phyloP scores from a whole-genome alignment of 2,329 filamentous ascomycete species.

The Penicillium sp. region DNA sequence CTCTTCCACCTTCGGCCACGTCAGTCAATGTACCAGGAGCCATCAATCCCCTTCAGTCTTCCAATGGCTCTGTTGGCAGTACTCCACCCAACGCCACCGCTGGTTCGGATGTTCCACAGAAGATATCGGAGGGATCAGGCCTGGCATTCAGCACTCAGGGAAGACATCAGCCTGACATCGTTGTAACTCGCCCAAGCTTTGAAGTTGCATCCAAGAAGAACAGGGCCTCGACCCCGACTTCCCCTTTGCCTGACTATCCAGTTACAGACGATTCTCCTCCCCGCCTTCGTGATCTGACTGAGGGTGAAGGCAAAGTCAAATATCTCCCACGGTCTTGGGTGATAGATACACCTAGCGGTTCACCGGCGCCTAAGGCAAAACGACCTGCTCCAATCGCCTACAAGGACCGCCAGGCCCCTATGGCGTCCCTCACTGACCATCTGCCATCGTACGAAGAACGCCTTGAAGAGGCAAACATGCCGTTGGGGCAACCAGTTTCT shows the following conservation, averaged over 20 bases:
- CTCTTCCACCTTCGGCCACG: slow-evolving; percentile 5
- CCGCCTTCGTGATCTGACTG: slow-evolving; percentile 6
- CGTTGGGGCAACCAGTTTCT: background rate
- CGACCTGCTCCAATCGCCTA: background rate
- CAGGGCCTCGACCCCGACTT: background rate
- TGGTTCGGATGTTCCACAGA: no score
- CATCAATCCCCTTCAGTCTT: background rate
- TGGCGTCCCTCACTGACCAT: background rate
- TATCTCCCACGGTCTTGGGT: slow-evolving; percentile 9
- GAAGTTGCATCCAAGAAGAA: background rate
- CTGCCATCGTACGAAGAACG: slow-evolving; percentile 14
- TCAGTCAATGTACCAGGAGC: background rate
- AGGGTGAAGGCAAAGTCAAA: slow-evolving; percentile 9
- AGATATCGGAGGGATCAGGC: no score
- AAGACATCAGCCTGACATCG: background rate
- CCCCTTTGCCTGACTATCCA: background rate
- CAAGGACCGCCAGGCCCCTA: background rate
- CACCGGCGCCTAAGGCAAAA: background rate
- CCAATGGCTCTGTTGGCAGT: no score
- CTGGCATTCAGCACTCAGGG: no score
- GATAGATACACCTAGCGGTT: background rate
- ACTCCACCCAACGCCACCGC: no score
- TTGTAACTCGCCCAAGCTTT: background rate
- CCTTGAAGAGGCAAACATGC: slow-evolving; percentile 5
- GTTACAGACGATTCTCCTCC: slow-evolving; percentile 4